Base-by-base conservation (phyloP, 2,329 filamentous ascomycete genomes). In the Arthroderma uncinatum region DNA sequence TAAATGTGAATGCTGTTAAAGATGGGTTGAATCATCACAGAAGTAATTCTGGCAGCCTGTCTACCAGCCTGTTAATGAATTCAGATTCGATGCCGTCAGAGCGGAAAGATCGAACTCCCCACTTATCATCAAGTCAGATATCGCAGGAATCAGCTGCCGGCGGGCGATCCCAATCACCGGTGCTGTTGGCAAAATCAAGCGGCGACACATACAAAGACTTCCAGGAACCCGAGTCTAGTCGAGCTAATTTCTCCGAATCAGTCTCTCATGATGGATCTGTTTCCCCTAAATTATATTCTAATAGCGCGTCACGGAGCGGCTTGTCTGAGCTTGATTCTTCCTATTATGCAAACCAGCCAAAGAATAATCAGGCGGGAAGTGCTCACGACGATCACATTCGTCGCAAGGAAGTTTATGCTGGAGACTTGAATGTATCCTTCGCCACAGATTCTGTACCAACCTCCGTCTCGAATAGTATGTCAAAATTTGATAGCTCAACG, bases 1-100 rank as follows among this genome's bases (percentile, higher is more conserved):
- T 74, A 14, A 69, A 73, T 60, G 71, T 73, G 48, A 73, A 70
- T 60, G 70, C 69, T 36, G 57, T 67, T 10, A 69, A 65, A 54
- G 67, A 70, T 37, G 59, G 61, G 36, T 55, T 62, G 23, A 63
- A 61, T 50, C 65, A 62, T 34, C 67, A 65, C 25, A 65, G 66
- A 54, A 71, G 65, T 55, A 67, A 65, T 55, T 69, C 71, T 34
- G 57, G 66, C 53, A 70, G 67, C 56, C 57, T 64, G 5, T 65
- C 68, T 23, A 62, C 65, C n/a, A 66, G 66, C 55, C 64, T 66
- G 12, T 39, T 67, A n/a, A 65, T 67, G 19, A 63, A 65, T 60
- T 52, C 64, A 36, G 70, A 69, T 30, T 65, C 66, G 19, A 54
- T 63, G 30, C 62, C 61, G 39, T 62, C 64, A 33, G 66, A 68